Base-by-base conservation (phyloP, 208 protist genomes). In the Phytomonas sp. region DNA sequence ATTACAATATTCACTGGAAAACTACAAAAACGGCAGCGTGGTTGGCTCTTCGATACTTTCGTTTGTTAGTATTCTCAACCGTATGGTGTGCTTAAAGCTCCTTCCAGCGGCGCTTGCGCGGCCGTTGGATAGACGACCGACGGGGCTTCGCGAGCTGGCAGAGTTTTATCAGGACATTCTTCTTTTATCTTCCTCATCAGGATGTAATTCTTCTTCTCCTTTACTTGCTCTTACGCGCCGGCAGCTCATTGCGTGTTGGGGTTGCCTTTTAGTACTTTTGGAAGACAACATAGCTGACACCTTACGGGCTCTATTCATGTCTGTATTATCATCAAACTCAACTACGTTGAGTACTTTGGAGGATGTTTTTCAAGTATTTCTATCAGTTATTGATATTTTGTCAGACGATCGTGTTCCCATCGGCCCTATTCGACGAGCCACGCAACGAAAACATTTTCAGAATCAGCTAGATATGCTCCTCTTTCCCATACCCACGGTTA, bases 11-110 rank as follows among this genome's bases (percentile, higher is more conserved):
- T 72, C 56, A 12, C 36, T 83, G 32, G 12, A 73, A 26, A 66
- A 67, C 60, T 37, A 59, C 49, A 42, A 30, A 30, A 14, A 31
- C 42, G 36, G 64, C 34, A 12, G 14, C 32, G n/a, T 71, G 75
- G 2, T 23, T 63, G 26, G 45, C 75, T 0, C 16, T 42, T 4
- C 23, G 5, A 37, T 37, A 37, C 34, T 83, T 19, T 69, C 83
- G 19, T 81, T 89, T 45, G 76, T 88, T 12, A 60, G 79, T 14
- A 78, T 89, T 40, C 63, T 92, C 1, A 94, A 92, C 63, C 80
- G 84, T 34, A 63, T 85, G 49, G 86, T 90, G 66, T 89, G 85
- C 66, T 36, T 84, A 12, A 73, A 77, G 26, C 52, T 80, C 42
- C 59, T 94, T 19, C 78, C 84, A 26, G 60, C 73, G 14, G 74